Percentiles rank a stretch among this genome's conserved stretches.
Conservation (phyloP, 495 filamentous ascomycete genomes). For the Tuber calosporum region DNA sequence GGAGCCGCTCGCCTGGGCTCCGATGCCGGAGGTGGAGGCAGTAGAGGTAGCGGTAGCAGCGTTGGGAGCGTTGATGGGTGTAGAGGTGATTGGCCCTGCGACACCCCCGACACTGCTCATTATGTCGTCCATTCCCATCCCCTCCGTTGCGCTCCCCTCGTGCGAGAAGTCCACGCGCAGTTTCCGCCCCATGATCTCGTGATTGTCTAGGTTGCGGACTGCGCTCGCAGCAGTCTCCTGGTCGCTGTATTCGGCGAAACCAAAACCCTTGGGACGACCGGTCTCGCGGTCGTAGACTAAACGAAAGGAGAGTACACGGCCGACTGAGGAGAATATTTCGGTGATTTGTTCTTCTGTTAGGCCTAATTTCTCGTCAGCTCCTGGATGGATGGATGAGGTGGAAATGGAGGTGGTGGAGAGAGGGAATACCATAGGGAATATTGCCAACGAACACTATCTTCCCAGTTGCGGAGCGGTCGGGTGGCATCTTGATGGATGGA, state of each 20-base stretch:
- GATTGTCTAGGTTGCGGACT: constrained; percentile 90
- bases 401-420: background rate
- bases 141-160: constrained; percentile 55
- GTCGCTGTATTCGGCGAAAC: constrained; percentile 90
- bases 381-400: background rate
- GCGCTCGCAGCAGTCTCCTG: constrained; percentile 86
- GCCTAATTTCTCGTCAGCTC: constrained; percentile 49
- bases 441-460: constrained; percentile 78
- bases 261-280: constrained; percentile 89
- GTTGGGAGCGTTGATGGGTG: constrained; percentile 26
- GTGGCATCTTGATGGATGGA: constrained; percentile 46
- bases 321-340: constrained; percentile 79
- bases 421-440: constrained; percentile 59
- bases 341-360: constrained; percentile 91
- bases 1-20: background rate
- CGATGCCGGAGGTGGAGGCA: background rate
- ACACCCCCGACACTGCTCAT: background rate
- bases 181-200: constrained; percentile 92
- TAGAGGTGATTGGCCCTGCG: constrained; percentile 40
- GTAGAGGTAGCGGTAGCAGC: constrained; percentile 4
- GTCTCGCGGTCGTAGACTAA: constrained; percentile 94
- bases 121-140: constrained; percentile 42
- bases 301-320: constrained; percentile 84
- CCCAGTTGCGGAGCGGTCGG: constrained; percentile 48
- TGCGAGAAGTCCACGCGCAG: constrained; percentile 92